phyloP scores from a whole-genome alignment of 352 stramenopile species.

The Hyaloperonospora brassicae region DNA sequence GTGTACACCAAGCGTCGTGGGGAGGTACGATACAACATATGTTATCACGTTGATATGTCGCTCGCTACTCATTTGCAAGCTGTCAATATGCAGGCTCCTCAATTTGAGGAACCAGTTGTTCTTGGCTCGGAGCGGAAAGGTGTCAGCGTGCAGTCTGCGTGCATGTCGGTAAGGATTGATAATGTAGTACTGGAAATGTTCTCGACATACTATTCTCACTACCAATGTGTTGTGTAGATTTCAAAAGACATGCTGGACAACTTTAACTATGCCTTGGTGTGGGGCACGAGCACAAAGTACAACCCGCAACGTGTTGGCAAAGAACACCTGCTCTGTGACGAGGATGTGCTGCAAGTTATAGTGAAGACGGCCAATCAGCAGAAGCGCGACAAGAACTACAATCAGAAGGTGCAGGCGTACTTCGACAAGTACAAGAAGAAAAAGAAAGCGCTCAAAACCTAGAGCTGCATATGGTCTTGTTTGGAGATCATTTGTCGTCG shows the following conservation, averaged over 20 bases:
- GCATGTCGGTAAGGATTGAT: constrained; percentile 62
- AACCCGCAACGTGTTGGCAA: constrained; percentile 94
- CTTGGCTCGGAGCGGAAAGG: constrained; percentile 80
- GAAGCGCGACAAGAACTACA: constrained; percentile 97
- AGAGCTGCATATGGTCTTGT: constrained; percentile 13
- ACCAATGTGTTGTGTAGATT: constrained; percentile 38
- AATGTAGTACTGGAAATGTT: neutral
- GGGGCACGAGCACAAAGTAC: constrained; percentile 97
- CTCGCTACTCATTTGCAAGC: neutral
- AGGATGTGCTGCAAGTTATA: constrained; percentile 98
- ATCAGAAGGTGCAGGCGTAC: constrained; percentile 91
- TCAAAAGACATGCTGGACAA: constrained; percentile 91
- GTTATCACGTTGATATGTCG: neutral
- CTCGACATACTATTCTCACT: neutral
- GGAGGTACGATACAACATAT: constrained; percentile 35
- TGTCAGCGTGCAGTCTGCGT: constrained; percentile 71
- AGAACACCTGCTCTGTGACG: constrained; percentile 92
- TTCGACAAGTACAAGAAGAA: constrained; percentile 95
- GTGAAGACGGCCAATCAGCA: constrained; percentile 98
- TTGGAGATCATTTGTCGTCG: constrained; percentile 7
- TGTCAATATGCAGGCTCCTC: constrained; percentile 32
- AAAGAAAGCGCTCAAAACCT: constrained; percentile 91
- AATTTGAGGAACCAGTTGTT: constrained; percentile 78
- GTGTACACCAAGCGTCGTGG: constrained; percentile 86
- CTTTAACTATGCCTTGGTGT: constrained; percentile 97